Evolutionary conservation across 2,329 filamentous ascomycete species (phyloP).

Genomic region (Stromatinia cepivora): DNA sequence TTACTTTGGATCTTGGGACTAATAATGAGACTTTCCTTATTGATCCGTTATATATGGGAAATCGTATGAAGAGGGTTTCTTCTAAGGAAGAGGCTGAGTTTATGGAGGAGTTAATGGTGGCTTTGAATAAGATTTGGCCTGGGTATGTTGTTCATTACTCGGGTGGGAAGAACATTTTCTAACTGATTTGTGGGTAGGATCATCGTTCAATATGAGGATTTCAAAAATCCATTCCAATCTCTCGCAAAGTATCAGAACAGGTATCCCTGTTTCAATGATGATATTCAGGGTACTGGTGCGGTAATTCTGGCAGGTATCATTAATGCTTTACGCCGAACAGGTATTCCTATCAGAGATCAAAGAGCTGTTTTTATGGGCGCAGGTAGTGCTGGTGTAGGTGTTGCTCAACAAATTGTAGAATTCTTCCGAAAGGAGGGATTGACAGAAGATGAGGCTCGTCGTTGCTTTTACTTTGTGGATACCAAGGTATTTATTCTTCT

Average conservation of each 20-base stretch:
- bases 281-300: conserved; percentile 85
- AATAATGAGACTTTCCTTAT: conserved; percentile 72
- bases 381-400: conserved; percentile 79
- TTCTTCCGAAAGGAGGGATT: conserved; percentile 67
- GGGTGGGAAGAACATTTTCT: conserved; percentile 52
- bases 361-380: conserved; percentile 76
- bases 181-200: conserved; percentile 24
- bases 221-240: conserved; percentile 58
- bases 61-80: conserved; percentile 63
- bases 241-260: conserved; percentile 71
- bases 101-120: conserved; percentile 70
- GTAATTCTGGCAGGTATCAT: conserved; percentile 82
- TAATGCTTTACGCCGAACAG: conserved; percentile 68
- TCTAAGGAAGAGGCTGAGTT: conserved; percentile 75
- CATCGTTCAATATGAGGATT: conserved; percentile 70
- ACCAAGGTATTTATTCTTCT: conserved; percentile 44
- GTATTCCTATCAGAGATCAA: conserved; percentile 64
- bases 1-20: conserved; percentile 83
- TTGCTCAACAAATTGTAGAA: conserved; percentile 79
- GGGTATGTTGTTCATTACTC: conserved; percentile 69
- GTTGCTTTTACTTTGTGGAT: conserved; percentile 73
- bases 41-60: conserved; percentile 77
- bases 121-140: conserved; percentile 68
- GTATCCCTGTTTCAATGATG: conserved; percentile 88
- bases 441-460: conserved; percentile 68